phyloP scores from a whole-genome alignment of 208 protist species.

The Crithidia bombi region DNA sequence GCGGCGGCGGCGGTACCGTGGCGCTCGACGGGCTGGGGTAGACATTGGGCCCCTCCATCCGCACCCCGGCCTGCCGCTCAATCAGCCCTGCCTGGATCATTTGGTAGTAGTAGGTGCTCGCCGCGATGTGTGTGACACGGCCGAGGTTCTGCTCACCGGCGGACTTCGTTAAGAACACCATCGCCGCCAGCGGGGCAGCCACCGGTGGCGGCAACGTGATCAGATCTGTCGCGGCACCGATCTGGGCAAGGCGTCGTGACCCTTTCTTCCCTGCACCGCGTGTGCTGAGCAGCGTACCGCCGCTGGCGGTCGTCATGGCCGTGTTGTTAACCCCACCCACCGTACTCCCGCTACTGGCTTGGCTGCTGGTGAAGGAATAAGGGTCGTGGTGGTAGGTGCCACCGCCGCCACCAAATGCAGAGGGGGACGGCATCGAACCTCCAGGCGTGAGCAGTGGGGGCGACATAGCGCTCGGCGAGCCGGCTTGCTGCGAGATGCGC shows the following conservation, averaged over 20 bases:
- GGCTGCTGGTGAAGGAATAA: constrained; percentile 36
- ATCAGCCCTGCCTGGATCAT: constrained; percentile 74
- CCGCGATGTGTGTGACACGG: constrained; percentile 76
- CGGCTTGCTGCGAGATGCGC: constrained; percentile 22
- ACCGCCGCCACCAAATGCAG: neutral
- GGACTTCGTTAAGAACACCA: constrained; percentile 89
- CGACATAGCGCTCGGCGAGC: constrained; percentile 9
- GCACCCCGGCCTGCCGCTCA: constrained; percentile 29
- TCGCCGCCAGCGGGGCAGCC: constrained; percentile 73
- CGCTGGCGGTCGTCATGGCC: neutral
- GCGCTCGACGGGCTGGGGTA: constrained; percentile 11
- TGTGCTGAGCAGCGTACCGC: constrained; percentile 31
- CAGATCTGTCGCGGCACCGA: constrained; percentile 21
- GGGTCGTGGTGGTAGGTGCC: constrained; percentile 47
- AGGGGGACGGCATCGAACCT: constrained; percentile 3
- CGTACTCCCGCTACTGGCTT: constrained; percentile 25
- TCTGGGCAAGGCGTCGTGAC: constrained; percentile 13
- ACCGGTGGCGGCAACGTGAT: constrained; percentile 64
- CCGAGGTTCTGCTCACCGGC: constrained; percentile 87
- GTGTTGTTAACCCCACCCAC: neutral
- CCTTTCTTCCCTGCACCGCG: constrained; percentile 16
- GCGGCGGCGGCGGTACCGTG: constrained; percentile 15
- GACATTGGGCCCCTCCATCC: constrained; percentile 23
- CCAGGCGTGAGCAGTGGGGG: constrained; percentile 28
- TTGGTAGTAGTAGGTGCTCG: constrained; percentile 84